Conservation (phyloP, 257 asterid genomes). For the Rauvolfia tetraphylla region DNA sequence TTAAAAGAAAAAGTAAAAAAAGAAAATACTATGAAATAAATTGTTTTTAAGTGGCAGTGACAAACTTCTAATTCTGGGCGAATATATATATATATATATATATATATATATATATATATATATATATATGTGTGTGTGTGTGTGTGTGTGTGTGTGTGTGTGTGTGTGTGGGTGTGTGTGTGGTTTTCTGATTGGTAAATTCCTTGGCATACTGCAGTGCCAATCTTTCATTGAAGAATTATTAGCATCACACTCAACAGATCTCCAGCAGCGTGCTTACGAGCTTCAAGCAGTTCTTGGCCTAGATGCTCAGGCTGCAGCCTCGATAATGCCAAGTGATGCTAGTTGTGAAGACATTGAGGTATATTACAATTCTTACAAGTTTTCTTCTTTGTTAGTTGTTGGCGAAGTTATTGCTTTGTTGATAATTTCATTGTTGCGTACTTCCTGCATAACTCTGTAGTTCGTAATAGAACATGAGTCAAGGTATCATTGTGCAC, state of each 20-base stretch:
- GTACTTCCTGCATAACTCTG: background rate
- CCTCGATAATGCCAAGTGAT: slow-evolving; percentile 74
- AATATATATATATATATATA: background rate
- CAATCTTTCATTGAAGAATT: slow-evolving; percentile 81
- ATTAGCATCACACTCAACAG: slow-evolving; percentile 89
- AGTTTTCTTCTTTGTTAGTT: background rate
- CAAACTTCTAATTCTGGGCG: background rate
- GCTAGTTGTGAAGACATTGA: slow-evolving; percentile 85
- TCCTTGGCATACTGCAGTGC: slow-evolving; percentile 57
- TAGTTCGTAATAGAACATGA: background rate
- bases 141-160: no score
- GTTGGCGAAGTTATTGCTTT: background rate
- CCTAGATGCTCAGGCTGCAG: slow-evolving; percentile 64
- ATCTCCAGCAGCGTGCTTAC: slow-evolving; percentile 97
- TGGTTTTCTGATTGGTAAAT: slow-evolving; percentile 20
- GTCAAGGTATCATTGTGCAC: background rate
- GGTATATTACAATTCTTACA: slow-evolving; percentile 35
- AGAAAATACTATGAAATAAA: background rate
- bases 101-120: no score
- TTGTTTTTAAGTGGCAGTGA: background rate
- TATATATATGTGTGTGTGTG: no score
- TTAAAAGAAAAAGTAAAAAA: no score
- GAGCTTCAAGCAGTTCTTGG: slow-evolving; percentile 79
- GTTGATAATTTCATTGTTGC: background rate
- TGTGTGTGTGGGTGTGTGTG: no score